A percentile compares a stretch with the other conserved stretches of the same genome.
These are phyloP conservation scores for Schizothecium vesticola DNA, from an alignment of 495 filamentous ascomycete species.

Conservation along the genomic window DNA sequence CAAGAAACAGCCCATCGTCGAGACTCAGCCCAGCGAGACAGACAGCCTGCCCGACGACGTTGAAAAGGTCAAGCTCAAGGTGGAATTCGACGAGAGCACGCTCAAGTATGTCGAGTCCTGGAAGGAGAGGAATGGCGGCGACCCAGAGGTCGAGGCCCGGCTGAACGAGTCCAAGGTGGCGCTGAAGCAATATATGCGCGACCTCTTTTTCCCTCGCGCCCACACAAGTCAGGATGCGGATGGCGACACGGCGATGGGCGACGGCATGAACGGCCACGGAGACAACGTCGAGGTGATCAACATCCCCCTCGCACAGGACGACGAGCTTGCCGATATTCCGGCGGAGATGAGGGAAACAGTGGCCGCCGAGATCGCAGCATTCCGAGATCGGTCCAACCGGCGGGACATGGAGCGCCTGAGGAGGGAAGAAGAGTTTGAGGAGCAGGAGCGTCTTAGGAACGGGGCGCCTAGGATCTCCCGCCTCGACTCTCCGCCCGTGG, in stretches of 20 bases:
- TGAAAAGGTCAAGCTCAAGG: conserved; percentile 64
- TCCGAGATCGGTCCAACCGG: conserved; percentile 81
- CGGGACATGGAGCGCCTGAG: conserved; percentile 83
- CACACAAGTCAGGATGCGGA: conserved; percentile 48
- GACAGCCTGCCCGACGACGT: conserved; percentile 53
- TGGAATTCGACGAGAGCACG: conserved; percentile 78
- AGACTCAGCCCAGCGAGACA: conserved; percentile 37
- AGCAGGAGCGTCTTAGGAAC: conserved; percentile 72
- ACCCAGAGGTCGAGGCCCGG: conserved; percentile 61
- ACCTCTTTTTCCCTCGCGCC: conserved; percentile 65
- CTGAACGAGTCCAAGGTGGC: conserved; percentile 57
- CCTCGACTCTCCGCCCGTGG: conserved; percentile 64
- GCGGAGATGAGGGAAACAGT: conserved; percentile 96
- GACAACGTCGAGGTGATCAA: conserved; percentile 79
- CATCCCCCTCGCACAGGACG: conserved; percentile 82
- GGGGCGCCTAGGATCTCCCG: conserved; percentile 58
- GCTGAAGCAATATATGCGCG: conserved; percentile 60
- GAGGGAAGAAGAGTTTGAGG: conserved; percentile 87
- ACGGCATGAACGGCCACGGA: conserved; percentile 50
- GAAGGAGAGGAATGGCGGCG: conserved; percentile 58
- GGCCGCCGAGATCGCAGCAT: conserved; percentile 87
- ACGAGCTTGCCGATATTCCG: conserved; percentile 93
- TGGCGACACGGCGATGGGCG: conserved; percentile 61
- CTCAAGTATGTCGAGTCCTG: conserved; percentile 76
- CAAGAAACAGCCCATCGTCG: conserved; percentile 57